These are phyloP conservation scores for Microdochium paspali DNA, from an alignment of 2,329 filamentous ascomycete genomes.

Conservation along the genomic window DNA sequence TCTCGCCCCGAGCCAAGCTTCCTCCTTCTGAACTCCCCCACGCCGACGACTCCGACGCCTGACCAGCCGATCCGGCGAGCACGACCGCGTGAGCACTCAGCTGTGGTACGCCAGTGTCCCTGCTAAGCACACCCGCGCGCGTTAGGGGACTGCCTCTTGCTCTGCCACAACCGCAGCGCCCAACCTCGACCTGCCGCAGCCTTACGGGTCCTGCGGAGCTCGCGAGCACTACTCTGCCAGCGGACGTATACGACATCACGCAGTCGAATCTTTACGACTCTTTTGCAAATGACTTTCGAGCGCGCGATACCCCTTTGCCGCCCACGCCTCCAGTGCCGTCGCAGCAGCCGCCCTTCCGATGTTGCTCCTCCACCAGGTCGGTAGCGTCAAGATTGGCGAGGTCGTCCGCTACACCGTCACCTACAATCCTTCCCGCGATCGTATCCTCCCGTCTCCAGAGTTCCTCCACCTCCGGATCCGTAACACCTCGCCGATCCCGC, in stretches of 20 bases:
- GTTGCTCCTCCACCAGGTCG: conserved; percentile 85
- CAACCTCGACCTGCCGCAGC: neutral
- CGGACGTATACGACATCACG: neutral
- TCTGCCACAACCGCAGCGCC: neutral
- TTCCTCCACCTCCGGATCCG: conserved; percentile 78
- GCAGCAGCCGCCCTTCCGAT: conserved; percentile 36
- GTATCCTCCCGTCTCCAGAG: conserved; percentile 77
- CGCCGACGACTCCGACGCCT: too few species aligned
- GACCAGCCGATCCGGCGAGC: too few species aligned
- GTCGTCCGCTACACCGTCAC: conserved; percentile 86
- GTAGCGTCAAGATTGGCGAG: conserved; percentile 89
- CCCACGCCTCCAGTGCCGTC: conserved; percentile 2
- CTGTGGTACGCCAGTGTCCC: neutral
- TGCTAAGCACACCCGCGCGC: neutral
- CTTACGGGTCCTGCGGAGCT: too few species aligned
- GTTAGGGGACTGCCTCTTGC: neutral
- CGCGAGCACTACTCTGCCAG: neutral
- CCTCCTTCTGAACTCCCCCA: too few species aligned
- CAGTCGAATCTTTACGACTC: neutral
- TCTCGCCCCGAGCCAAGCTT: too few species aligned
- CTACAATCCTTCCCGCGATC: conserved; percentile 82
- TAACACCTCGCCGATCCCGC: conserved; percentile 81
- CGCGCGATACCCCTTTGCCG: conserved; percentile 3
- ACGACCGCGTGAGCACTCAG: neutral
- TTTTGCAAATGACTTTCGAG: conserved; percentile 1